Evolutionary conservation across 192 early-diverging fungal genomes (phyloP), one percentile per base, ranked within the genome.

Genomic region (Allomyces macrogynus): DNA sequence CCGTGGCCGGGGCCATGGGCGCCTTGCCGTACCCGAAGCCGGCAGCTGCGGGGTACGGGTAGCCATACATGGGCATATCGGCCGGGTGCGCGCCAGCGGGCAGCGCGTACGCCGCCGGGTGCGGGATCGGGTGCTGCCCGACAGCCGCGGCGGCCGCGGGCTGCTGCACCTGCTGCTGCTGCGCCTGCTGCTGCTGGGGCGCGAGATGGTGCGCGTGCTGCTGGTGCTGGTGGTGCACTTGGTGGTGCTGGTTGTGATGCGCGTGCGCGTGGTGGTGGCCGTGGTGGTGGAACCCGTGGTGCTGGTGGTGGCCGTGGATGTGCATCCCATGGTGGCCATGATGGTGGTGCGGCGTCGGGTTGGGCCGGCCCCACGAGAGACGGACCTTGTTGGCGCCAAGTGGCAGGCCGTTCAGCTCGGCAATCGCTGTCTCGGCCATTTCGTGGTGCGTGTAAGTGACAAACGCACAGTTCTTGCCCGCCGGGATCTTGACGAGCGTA

Each of bases 381-480:
- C 86, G 79, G 25, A 87, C 77, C 60, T 80, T 78, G 16, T 81
- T 80, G 14, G 81, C 81, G 60, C 91, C 91, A 65, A 98, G 85
- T 63, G 83, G 76, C 71, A 85, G 86, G 23, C 90, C 89, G 71
- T 93, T 88, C 83, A 98, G 86, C 65, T 89, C 82, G 62, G 81
- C 78, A 69, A 98, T 92, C 14, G 95, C 93, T 67, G 83, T 78
- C 71, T 93, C 93, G 25, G 95, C 95, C 69, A 82, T 79, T 43
- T 83, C 78, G 20, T 89, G 78, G 67, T 89, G 84, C 26, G 82
- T 82, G 73, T 84, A 98, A 63, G 90, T 88, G 32, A 98, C 92
- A 78, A 98, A 98, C 10, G 91, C 95, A 72, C 95, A 98, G 14
- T 90, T 88, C 68, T 92, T 93, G 62, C 91, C 90, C 18, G 86